phyloP scores from a whole-genome alignment of 495 filamentous ascomycete species.

The Neurospora sp. region DNA sequence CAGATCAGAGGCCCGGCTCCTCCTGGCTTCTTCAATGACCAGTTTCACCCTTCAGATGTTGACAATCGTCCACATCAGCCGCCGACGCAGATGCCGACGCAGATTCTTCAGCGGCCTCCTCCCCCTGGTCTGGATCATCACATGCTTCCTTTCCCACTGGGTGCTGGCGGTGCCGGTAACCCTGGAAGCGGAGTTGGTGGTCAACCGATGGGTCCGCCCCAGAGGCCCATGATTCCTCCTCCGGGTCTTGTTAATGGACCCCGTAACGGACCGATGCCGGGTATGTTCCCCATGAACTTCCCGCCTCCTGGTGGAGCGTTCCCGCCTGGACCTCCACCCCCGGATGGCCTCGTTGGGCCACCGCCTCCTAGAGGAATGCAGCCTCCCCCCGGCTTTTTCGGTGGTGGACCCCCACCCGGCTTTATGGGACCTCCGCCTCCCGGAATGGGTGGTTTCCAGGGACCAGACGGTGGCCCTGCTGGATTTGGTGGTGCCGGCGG shows the following conservation, averaged over 20 bases:
- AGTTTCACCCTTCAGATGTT: constrained; percentile 31
- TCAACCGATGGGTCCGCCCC: constrained; percentile 30
- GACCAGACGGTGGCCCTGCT: constrained; percentile 28
- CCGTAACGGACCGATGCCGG: constrained; percentile 31
- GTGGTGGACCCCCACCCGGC: constrained; percentile 28
- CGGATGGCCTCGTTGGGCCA: constrained; percentile 32
- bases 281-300: constrained; percentile 40
- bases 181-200: constrained; percentile 2
- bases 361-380: constrained; percentile 29
- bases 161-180: constrained; percentile 11
- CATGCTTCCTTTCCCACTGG: constrained; percentile 36
- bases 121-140: constrained; percentile 41
- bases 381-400: constrained; percentile 41
- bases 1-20: constrained; percentile 18
- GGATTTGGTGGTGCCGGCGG: constrained; percentile 3
- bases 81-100: constrained; percentile 37
- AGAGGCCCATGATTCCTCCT: constrained; percentile 41
- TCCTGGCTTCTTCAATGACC: constrained; percentile 34
- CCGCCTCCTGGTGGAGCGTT: constrained; percentile 20
- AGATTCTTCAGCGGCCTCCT: constrained; percentile 46
- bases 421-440: constrained; percentile 30
- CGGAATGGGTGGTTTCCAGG: constrained; percentile 39
- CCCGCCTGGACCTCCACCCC: constrained; percentile 30
- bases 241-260: constrained; percentile 37
- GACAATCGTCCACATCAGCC: constrained; percentile 22